Evolutionary conservation across 495 filamentous ascomycete genomes (phyloP).

Genomic region (Aspergillus coremiiformis): DNA sequence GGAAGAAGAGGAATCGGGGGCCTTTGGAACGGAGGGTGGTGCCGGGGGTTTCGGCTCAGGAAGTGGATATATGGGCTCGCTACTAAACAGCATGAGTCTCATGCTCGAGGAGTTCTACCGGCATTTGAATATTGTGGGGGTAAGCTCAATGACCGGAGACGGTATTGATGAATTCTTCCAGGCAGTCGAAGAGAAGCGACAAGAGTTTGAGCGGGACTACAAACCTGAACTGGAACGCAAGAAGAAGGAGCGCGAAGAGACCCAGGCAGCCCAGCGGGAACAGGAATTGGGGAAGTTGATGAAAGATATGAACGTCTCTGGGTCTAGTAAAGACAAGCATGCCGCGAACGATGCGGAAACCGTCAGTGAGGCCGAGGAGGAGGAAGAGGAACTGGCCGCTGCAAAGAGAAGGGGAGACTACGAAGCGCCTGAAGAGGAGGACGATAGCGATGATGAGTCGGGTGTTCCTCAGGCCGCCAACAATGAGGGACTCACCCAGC

Average conservation of each 20-base stretch:
- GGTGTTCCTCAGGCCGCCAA: constrained; percentile 26
- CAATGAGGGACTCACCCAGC: constrained; percentile 35
- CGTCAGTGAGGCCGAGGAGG: constrained; percentile 46
- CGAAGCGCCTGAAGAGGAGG: constrained; percentile 24
- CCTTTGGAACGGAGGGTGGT: constrained; percentile 66
- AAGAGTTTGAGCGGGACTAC: constrained; percentile 89
- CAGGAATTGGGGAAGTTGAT: constrained; percentile 85
- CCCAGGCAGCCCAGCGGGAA: constrained; percentile 60
- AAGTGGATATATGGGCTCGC: constrained; percentile 93
- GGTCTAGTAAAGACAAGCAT: constrained; percentile 27
- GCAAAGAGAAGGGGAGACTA: constrained; percentile 16
- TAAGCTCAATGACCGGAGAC: constrained; percentile 86
- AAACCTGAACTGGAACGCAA: constrained; percentile 81
- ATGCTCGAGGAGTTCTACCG: constrained; percentile 98
- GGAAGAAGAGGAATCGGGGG: constrained; percentile 68
- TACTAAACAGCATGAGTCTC: constrained; percentile 94
- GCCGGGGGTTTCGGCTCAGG: constrained; percentile 55
- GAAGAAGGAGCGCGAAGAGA: constrained; percentile 64
- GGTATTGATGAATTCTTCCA: constrained; percentile 91
- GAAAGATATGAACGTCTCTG: constrained; percentile 80
- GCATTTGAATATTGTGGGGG: constrained; percentile 83
- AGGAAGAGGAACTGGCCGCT: constrained; percentile 25
- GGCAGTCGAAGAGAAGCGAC: constrained; percentile 74
- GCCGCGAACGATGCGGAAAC: constrained; percentile 36
- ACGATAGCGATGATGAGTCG: constrained; percentile 30